Evolutionary conservation across 352 stramenopile genomes (phyloP).

Genomic region (Phytophthora tubulina): DNA sequence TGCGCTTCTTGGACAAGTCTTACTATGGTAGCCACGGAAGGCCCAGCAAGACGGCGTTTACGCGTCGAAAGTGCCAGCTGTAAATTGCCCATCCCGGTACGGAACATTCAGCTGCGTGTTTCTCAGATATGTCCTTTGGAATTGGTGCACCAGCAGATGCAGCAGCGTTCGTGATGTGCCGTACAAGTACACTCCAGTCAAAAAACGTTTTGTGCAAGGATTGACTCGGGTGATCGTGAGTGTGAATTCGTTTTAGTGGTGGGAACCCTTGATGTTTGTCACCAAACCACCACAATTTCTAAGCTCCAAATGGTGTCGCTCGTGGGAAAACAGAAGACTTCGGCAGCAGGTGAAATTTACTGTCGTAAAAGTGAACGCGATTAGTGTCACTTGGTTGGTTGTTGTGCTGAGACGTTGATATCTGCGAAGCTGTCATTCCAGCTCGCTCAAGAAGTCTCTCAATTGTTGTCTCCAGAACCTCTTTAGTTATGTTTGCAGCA

Average conservation of each 20-base stretch:
- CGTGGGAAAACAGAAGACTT: constrained; percentile 21
- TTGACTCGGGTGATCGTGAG: constrained; percentile 4
- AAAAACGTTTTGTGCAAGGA: constrained; percentile 12
- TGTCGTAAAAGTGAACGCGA: constrained; percentile 25
- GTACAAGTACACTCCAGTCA: constrained; percentile 11
- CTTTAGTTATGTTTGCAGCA: constrained; percentile 14
- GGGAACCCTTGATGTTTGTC: constrained; percentile 16
- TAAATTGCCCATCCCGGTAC: neutral
- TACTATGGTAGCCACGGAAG: neutral
- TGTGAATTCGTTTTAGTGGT: constrained; percentile 8
- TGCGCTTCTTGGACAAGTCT: neutral
- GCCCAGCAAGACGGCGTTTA: neutral
- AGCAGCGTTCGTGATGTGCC: constrained; percentile 4
- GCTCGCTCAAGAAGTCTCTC: neutral
- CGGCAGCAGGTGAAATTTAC: constrained; percentile 23
- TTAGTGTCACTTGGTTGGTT: too few relatives aligned
- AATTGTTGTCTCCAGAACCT: constrained; percentile 18
- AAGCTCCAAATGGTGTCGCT: constrained; percentile 14
- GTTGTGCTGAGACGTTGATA: neutral
- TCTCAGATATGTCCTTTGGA: neutral
- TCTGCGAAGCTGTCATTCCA: neutral
- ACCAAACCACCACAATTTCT: constrained; percentile 20
- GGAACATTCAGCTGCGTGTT: neutral
- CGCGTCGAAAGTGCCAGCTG: neutral
- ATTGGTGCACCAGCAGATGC: neutral